A percentile compares a stretch with the other conserved stretches of the same genome.
Conservation (phyloP, 2,329 filamentous ascomycete species). For the Colletotrichum coccodes region DNA sequence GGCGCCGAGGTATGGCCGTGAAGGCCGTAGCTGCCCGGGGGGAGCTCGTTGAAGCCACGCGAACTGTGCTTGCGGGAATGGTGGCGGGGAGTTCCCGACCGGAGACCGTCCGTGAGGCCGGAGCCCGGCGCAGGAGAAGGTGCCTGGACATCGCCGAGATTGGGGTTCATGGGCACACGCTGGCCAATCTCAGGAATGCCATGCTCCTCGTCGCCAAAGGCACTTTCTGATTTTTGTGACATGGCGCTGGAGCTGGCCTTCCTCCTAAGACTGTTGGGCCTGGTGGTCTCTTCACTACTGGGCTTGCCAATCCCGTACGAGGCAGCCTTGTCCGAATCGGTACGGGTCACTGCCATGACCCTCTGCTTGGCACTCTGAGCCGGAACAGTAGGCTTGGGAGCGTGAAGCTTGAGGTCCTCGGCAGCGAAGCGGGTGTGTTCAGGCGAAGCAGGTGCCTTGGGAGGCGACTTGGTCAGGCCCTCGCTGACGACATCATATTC, state of each 20-base stretch:
- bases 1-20: slow-evolving; percentile 77
- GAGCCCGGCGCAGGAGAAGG: slow-evolving; percentile 78
- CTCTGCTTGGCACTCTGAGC: slow-evolving; percentile 83
- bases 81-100: slow-evolving; percentile 54
- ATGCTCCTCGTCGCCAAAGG: slow-evolving; percentile 73
- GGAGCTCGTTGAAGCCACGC: slow-evolving; percentile 73
- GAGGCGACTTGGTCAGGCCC: slow-evolving; percentile 44
- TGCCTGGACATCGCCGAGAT: slow-evolving; percentile 95
- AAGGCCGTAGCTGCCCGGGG: slow-evolving; percentile 91
- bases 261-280: slow-evolving; percentile 59
- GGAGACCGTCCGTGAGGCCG: slow-evolving; percentile 45
- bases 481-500: slow-evolving; percentile 78
- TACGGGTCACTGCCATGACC: slow-evolving; percentile 86
- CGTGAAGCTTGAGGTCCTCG: slow-evolving; percentile 86
- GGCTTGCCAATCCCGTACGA: slow-evolving; percentile 84
- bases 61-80: slow-evolving; percentile 80
- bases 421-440: slow-evolving; percentile 82
- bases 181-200: slow-evolving; percentile 94
- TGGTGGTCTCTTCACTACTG: slow-evolving; percentile 59
- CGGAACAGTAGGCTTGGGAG: slow-evolving; percentile 87
- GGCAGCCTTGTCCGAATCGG: slow-evolving; percentile 87
- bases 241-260: slow-evolving; percentile 68
- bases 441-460: slow-evolving; percentile 57
- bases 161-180: slow-evolving; percentile 91
- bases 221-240: slow-evolving; percentile 51